Evolutionary conservation across 2,329 filamentous ascomycete genomes (phyloP).

Genomic region (Fusarium kyushuense): DNA sequence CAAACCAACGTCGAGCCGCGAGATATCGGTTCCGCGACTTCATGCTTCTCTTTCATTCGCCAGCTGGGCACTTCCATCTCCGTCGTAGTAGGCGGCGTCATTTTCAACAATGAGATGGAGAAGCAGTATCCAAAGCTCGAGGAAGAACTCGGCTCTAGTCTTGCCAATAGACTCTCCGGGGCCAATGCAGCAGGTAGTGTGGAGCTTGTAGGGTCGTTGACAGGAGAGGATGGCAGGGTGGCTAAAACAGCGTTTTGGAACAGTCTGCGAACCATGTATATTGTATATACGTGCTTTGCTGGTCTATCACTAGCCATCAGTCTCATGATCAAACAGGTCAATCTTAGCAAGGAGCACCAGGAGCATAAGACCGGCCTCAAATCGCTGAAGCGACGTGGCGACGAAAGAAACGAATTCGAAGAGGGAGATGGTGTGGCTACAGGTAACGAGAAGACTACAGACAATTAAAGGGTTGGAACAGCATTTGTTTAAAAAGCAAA

Average conservation of each 20-base stretch:
- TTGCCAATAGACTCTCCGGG: slow-evolving; percentile 67
- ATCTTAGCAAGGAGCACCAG: slow-evolving; percentile 66
- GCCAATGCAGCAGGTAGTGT: slow-evolving; percentile 71
- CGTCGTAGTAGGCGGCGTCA: slow-evolving; percentile 79
- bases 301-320: slow-evolving; percentile 61
- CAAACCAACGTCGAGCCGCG: slow-evolving; percentile 71
- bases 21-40: slow-evolving; percentile 76
- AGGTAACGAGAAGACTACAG: slow-evolving; percentile 29
- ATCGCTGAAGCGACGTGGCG: slow-evolving; percentile 52
- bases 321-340: slow-evolving; percentile 61
- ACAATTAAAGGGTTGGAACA: slow-evolving; percentile 17
- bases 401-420: slow-evolving; percentile 30
- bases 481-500: not conserved
- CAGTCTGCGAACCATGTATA: slow-evolving; percentile 67
- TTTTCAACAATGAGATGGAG: slow-evolving; percentile 82
- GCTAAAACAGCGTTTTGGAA: slow-evolving; percentile 63
- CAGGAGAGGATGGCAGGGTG: slow-evolving; percentile 57
- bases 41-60: slow-evolving; percentile 75
- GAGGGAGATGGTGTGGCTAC: slow-evolving; percentile 6
- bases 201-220: slow-evolving; percentile 65
- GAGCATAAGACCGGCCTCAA: slow-evolving; percentile 70
- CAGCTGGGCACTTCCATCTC: slow-evolving; percentile 76
- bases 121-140: slow-evolving; percentile 63
- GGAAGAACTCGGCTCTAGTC: slow-evolving; percentile 61
- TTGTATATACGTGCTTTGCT: slow-evolving; percentile 65